These are phyloP conservation scores for Venturia nashicola DNA, from an alignment of 2,329 filamentous ascomycete genomes.

Conservation along the genomic window DNA sequence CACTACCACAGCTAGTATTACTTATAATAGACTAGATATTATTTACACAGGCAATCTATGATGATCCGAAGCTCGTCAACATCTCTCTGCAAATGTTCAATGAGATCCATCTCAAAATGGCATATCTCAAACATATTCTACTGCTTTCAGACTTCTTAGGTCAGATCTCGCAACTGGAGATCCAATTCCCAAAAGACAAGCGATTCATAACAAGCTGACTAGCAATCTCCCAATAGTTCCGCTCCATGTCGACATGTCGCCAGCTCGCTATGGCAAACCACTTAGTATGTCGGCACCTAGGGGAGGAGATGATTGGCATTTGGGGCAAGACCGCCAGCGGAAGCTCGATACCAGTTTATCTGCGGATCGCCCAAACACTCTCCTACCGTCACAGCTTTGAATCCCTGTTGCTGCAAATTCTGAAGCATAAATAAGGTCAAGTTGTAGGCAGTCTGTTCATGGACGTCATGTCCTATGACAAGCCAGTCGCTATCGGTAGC, in stretches of 20 bases:
- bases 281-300: neutral
- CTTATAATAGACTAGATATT: neutral
- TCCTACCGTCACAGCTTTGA: conserved; percentile 34
- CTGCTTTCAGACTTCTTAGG: neutral
- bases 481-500: conserved; percentile 30
- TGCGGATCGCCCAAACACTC: conserved; percentile 34
- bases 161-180: neutral
- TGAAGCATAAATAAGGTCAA: conserved; percentile 33
- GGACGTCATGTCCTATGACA: conserved; percentile 41
- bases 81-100: neutral
- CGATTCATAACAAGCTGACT: too few species aligned
- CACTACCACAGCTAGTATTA: neutral
- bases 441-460: conserved; percentile 31
- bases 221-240: neutral
- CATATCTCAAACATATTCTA: neutral
- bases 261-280: neutral
- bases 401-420: conserved; percentile 25
- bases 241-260: neutral
- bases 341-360: conserved; percentile 37
- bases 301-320: neutral
- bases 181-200: neutral
- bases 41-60: neutral
- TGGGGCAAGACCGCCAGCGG: conserved; percentile 15
- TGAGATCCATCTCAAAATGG: neutral
- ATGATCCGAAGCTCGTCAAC: neutral